These are phyloP conservation scores for Lunasporangiospora selenospora DNA, from an alignment of 192 early-diverging fungal genomes.

Conservation along the genomic window DNA sequence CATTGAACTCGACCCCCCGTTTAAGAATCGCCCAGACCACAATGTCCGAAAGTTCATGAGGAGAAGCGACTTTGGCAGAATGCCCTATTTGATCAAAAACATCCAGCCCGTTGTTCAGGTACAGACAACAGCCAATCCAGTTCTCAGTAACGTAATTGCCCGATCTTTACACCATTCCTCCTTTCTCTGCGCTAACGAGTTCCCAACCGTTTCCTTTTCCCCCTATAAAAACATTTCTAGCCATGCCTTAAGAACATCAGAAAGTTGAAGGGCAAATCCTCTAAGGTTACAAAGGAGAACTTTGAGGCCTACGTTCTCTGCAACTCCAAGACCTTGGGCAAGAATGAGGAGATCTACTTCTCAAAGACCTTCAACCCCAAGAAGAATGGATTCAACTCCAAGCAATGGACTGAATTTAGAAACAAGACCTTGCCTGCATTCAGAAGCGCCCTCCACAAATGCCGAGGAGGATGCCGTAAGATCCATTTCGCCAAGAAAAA, in stretches of 20 bases:
- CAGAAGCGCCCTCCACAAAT: slow-evolving; percentile 32
- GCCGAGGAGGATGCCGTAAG: slow-evolving; percentile 40
- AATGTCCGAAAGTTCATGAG: slow-evolving; percentile 13
- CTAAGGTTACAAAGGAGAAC: slow-evolving; percentile 20
- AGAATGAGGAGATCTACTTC: slow-evolving; percentile 34
- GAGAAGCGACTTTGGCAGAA: slow-evolving; percentile 18
- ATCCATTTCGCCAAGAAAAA: slow-evolving; percentile 30
- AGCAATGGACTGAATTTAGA: slow-evolving; percentile 22
- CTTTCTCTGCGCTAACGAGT: slow-evolving; percentile 14
- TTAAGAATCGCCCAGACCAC: slow-evolving; percentile 14
- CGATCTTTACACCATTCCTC: too few species aligned
- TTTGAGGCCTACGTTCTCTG: slow-evolving; percentile 33
- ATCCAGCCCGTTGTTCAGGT: slow-evolving; percentile 25
- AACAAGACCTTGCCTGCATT: slow-evolving; percentile 40
- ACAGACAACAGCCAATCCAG: too few species aligned
- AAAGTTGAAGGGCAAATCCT: slow-evolving; percentile 27
- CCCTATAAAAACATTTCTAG: slow-evolving; percentile 14
- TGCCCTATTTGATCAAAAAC: slow-evolving; percentile 29
- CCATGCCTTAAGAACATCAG: slow-evolving; percentile 9
- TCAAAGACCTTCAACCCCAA: slow-evolving; percentile 29
- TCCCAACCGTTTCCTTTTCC: not conserved
- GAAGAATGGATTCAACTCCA: slow-evolving; percentile 32
- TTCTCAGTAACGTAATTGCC: too few species aligned
- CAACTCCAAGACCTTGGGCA: slow-evolving; percentile 33
- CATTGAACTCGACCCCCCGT: slow-evolving; percentile 11